Percentiles rank a stretch among this genome's conserved stretches.
These are phyloP conservation scores for Spergularia azorica DNA, from an alignment of 179 eudicot genomes.

Conservation along the genomic window DNA sequence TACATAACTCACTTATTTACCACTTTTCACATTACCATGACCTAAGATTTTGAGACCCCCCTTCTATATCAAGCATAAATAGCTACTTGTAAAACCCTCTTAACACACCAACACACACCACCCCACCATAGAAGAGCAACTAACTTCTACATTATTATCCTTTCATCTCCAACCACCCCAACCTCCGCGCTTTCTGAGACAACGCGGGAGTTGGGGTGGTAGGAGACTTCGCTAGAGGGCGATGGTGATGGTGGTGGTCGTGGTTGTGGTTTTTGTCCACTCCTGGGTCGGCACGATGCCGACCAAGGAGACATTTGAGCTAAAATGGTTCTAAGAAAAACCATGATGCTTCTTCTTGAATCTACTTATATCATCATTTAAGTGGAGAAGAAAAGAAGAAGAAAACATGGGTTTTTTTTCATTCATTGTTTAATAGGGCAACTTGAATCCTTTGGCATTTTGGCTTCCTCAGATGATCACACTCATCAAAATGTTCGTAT, in stretches of 20 bases:
- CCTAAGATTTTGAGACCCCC: constrained; percentile 18
- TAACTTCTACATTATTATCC: background rate
- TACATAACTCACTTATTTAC: constrained; percentile 25
- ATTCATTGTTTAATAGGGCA: constrained; percentile 33
- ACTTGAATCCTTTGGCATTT: constrained; percentile 55
- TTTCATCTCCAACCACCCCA: constrained; percentile 5
- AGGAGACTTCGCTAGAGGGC: background rate
- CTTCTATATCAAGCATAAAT: constrained; percentile 25
- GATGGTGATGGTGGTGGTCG: background rate
- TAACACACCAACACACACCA: constrained; percentile 17
- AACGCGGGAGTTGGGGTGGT: constrained; percentile 17
- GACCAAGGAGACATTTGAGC: constrained; percentile 17
- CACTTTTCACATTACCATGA: constrained; percentile 22
- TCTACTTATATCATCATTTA: too few relatives aligned
- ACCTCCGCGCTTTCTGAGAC: background rate
- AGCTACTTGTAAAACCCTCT: constrained; percentile 26
- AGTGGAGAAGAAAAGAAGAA: background rate
- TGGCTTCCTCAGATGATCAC: constrained; percentile 27
- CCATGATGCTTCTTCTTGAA: background rate
- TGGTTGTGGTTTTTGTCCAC: constrained; percentile 28
- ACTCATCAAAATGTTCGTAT: background rate
- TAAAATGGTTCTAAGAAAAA: constrained; percentile 13
- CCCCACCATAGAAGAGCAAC: constrained; percentile 5
- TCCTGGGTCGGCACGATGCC: background rate
- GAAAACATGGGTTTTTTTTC: constrained; percentile 14